These are phyloP conservation scores for Dictyostelium firmibasis DNA, from an alignment of 78 protist species.

Conservation along the genomic window DNA sequence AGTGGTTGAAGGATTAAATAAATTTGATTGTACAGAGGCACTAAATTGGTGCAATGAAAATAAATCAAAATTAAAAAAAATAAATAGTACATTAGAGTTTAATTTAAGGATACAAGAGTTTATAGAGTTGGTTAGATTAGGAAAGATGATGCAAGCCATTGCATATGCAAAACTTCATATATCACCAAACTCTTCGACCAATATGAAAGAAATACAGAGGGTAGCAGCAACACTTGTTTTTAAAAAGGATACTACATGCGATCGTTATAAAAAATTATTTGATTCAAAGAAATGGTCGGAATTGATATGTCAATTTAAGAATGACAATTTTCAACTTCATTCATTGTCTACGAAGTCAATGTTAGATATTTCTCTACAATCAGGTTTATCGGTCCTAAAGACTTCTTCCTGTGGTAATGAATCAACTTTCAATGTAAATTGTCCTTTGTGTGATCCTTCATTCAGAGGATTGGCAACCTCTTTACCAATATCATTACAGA, in stretches of 20 bases:
- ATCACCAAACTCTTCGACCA: constrained; percentile 45
- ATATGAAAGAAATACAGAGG: constrained; percentile 79
- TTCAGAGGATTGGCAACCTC: constrained; percentile 40
- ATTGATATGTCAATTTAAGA: constrained; percentile 66
- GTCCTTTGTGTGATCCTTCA: constrained; percentile 75
- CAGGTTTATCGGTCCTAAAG: constrained; percentile 84
- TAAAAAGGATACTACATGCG: constrained; percentile 47
- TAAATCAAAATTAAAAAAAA: constrained; percentile 66
- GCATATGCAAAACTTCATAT: constrained; percentile 71
- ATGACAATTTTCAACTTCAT: constrained; percentile 70
- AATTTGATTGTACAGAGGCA: constrained; percentile 78
- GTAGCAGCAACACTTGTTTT: constrained; percentile 83
- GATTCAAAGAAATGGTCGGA: constrained; percentile 61
- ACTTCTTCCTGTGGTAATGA: constrained; percentile 79
- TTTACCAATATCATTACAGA: constrained; percentile 71
- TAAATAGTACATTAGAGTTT: constrained; percentile 77
- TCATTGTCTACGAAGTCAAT: constrained; percentile 36
- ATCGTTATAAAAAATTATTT: constrained; percentile 26
- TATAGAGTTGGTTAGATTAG: constrained; percentile 76
- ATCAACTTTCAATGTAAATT: constrained; percentile 13
- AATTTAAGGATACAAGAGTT: constrained; percentile 81
- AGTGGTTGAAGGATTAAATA: constrained; percentile 63
- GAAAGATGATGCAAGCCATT: constrained; percentile 49
- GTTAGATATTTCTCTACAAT: constrained; percentile 72
- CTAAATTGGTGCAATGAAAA: constrained; percentile 87